Evolutionary conservation across 2,329 filamentous ascomycete species (phyloP).

Genomic region (Westerdykella ornata): DNA sequence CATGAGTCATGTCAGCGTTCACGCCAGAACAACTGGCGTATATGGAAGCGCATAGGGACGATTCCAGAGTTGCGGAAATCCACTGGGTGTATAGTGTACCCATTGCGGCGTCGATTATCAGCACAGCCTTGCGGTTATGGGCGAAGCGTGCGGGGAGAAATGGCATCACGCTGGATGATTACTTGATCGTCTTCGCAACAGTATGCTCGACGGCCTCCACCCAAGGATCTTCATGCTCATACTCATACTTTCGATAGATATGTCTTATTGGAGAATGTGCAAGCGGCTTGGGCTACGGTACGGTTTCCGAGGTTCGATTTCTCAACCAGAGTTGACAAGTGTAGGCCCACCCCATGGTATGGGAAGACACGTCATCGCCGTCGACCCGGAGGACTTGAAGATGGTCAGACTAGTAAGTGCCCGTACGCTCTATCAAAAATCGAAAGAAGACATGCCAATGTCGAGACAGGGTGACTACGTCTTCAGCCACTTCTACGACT

Average conservation of each 20-base stretch:
- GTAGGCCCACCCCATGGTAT: conserved; percentile 29
- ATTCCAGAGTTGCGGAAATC: conserved; percentile 25
- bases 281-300: conserved; percentile 25
- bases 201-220: conserved; percentile 11
- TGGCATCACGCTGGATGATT: conserved; percentile 30
- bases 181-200: conserved; percentile 26
- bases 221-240: conserved; percentile 1
- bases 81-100: conserved; percentile 29
- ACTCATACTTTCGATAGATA: conserved; percentile 12
- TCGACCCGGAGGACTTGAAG: conserved; percentile 19
- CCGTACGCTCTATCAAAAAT: neutral
- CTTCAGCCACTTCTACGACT: conserved; percentile 33
- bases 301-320: neutral
- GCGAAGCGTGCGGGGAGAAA: conserved; percentile 26
- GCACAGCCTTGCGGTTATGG: conserved; percentile 23
- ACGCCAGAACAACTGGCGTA: conserved; percentile 25
- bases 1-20: conserved; percentile 21
- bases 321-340: conserved; percentile 1
- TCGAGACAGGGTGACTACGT: conserved; percentile 23
- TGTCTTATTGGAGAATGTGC: conserved; percentile 28
- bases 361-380: conserved; percentile 28
- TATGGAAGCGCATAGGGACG: conserved; percentile 22
- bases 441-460: neutral
- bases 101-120: conserved; percentile 21
- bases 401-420: conserved; percentile 24